Percentiles rank a stretch among this genome's conserved stretches.
Evolutionary conservation across 352 stramenopile species (phyloP).

Genomic region (Phytophthora agathidicida): DNA sequence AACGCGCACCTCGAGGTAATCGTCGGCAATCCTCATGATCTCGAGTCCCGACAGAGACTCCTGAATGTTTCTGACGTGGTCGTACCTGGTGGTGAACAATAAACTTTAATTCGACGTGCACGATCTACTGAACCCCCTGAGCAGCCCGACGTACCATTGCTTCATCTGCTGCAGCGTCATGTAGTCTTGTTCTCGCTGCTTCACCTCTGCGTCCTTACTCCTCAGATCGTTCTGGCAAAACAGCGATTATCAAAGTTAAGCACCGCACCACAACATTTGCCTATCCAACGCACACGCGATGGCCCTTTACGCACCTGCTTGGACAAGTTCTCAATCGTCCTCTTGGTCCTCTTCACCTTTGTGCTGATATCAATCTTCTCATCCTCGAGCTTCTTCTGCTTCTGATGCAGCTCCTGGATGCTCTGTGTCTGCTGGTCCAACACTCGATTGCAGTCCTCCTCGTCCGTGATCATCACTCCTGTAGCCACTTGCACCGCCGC

Average conservation of each 20-base stretch:
- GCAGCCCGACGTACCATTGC: constrained; percentile 49
- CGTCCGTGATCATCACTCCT: constrained; percentile 75
- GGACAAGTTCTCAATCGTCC: constrained; percentile 52
- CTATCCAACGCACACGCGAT: not conserved
- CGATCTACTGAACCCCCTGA: not conserved
- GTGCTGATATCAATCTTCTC: constrained; percentile 79
- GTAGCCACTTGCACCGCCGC: constrained; percentile 74
- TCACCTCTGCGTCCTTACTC: constrained; percentile 73
- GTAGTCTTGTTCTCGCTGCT: constrained; percentile 78
- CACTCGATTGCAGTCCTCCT: constrained; percentile 79
- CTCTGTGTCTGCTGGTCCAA: constrained; percentile 72
- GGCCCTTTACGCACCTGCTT: constrained; percentile 49
- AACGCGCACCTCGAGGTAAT: constrained; percentile 67
- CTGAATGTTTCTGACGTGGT: constrained; percentile 63
- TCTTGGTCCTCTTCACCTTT: constrained; percentile 64
- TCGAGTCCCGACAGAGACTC: constrained; percentile 61
- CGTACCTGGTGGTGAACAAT: constrained; percentile 50
- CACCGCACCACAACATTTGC: not conserved
- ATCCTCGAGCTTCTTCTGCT: constrained; percentile 72
- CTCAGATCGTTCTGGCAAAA: constrained; percentile 57
- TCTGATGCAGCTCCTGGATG: constrained; percentile 76
- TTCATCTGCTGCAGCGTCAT: constrained; percentile 77
- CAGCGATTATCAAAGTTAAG: not conserved
- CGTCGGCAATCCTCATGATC: constrained; percentile 56
- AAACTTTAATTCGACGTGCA: constrained; percentile 1